Evolutionary conservation across 139 green algal genomes (phyloP).

Genomic region (Coelastrella sp.): DNA sequence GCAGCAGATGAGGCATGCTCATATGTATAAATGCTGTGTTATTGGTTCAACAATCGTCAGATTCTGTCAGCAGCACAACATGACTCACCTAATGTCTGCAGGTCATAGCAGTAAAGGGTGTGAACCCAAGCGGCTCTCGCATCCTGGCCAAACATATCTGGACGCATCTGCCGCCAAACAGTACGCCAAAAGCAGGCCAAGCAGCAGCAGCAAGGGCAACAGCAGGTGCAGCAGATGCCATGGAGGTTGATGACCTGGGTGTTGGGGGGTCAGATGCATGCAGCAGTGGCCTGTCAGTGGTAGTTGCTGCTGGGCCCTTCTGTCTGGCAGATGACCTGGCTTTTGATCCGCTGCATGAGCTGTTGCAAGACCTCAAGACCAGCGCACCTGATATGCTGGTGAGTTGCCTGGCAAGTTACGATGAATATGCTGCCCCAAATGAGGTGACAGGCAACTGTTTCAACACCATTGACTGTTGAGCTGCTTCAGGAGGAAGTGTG

Average conservation of each 20-base stretch:
- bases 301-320: slow-evolving; percentile 82
- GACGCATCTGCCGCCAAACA: slow-evolving; percentile 59
- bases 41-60: background rate
- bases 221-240: slow-evolving; percentile 20
- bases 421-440: too few species aligned
- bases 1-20: too few species aligned
- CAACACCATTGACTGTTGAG: too few species aligned
- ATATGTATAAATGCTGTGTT: too few species aligned
- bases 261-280: background rate
- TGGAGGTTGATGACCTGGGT: background rate
- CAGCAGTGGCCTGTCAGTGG: slow-evolving; percentile 51
- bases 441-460: too few species aligned
- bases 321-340: slow-evolving; percentile 69
- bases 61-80: too few species aligned
- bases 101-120: slow-evolving; percentile 54
- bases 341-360: slow-evolving; percentile 79
- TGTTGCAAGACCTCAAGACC: slow-evolving; percentile 67
- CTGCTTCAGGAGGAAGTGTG: too few species aligned
- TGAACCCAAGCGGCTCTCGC: slow-evolving; percentile 81
- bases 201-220: background rate
- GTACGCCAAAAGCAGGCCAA: background rate
- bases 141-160: slow-evolving; percentile 79
- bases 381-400: slow-evolving; percentile 73
- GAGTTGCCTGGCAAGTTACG: too few species aligned
- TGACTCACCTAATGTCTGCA: slow-evolving; percentile 1